Conservation (phyloP, 305 asterid species). For the Withania somnifera region DNA sequence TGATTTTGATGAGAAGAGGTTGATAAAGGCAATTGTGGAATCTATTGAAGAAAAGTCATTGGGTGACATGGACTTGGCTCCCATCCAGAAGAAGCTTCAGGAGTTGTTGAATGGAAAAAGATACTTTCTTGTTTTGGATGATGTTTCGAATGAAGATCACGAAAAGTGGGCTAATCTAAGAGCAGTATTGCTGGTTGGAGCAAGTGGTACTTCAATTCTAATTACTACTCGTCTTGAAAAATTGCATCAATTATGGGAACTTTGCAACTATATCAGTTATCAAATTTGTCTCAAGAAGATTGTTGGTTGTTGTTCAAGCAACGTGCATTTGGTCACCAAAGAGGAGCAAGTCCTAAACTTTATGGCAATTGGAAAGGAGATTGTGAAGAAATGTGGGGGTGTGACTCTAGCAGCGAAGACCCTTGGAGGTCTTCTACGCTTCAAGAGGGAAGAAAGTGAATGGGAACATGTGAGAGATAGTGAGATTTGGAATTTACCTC, state of each 20-base stretch:
- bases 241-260: slow-evolving; percentile 13
- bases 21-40: slow-evolving; percentile 7
- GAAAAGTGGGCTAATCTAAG: not conserved
- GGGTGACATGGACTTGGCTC: slow-evolving; percentile 4
- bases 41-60: slow-evolving; percentile 2
- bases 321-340: slow-evolving; percentile 3
- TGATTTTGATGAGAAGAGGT: slow-evolving; percentile 8
- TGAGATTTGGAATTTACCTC: slow-evolving; percentile 38
- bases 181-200: not conserved
- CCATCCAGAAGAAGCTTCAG: slow-evolving; percentile 11
- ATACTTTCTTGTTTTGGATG: slow-evolving; percentile 15
- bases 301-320: slow-evolving; percentile 14
- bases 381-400: slow-evolving; percentile 16
- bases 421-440: slow-evolving; percentile 11
- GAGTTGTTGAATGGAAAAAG: slow-evolving; percentile 4
- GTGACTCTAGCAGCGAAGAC: slow-evolving; percentile 16
- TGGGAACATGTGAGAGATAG: slow-evolving; percentile 29
- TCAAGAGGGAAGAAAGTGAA: slow-evolving; percentile 15
- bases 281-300: slow-evolving; percentile 3
- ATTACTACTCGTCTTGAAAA: slow-evolving; percentile 11
- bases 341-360: not conserved
- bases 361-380: slow-evolving; percentile 1
- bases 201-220: slow-evolving; percentile 5
- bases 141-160: slow-evolving; percentile 15
- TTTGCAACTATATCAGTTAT: not conserved